Percentiles rank a stretch among this genome's conserved stretches.
Evolutionary conservation across 306 rosid species (phyloP).

Genomic region (Prunus mume): DNA sequence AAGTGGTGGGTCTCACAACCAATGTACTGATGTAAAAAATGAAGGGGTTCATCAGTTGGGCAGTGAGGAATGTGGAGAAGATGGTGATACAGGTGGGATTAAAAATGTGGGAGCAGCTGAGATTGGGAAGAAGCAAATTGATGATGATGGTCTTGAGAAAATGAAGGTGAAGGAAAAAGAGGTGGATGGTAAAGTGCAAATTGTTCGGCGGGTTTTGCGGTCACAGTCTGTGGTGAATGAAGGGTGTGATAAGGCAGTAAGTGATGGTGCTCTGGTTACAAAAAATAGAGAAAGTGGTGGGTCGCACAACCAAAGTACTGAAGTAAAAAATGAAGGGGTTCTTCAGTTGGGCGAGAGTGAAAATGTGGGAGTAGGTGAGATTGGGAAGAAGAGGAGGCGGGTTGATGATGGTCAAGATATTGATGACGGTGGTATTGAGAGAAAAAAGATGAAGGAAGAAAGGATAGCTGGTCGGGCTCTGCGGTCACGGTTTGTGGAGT

Average conservation of each 20-base stretch:
- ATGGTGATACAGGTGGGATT: conserved; percentile 22
- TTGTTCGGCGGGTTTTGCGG: conserved; percentile 54
- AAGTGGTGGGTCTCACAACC: conserved; percentile 13
- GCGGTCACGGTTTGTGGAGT: conserved; percentile 47
- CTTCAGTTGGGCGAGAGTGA: conserved; percentile 27
- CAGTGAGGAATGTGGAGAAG: conserved; percentile 26
- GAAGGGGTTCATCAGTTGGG: conserved; percentile 14
- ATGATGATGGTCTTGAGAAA: conserved; percentile 15
- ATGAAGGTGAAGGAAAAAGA: conserved; percentile 24
- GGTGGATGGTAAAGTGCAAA: conserved; percentile 20
- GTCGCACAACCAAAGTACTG: neutral
- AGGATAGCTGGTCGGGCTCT: conserved; percentile 41
- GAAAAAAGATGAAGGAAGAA: conserved; percentile 30
- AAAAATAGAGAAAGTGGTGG: conserved; percentile 12
- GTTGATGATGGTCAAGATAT: conserved; percentile 23
- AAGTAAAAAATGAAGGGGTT: conserved; percentile 3
- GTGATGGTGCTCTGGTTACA: conserved; percentile 8
- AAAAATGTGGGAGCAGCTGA: conserved; percentile 34
- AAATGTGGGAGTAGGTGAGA: conserved; percentile 37
- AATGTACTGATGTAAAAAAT: neutral
- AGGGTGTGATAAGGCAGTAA: conserved; percentile 30
- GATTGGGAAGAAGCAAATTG: conserved; percentile 27
- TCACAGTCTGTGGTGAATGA: conserved; percentile 34
- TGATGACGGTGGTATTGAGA: conserved; percentile 18
- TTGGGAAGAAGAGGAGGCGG: conserved; percentile 30